A percentile compares a stretch with the other conserved stretches of the same genome.
Evolutionary conservation across 805 yeast species (phyloP).

Genomic region (Zygosaccharomyces siamensis): DNA sequence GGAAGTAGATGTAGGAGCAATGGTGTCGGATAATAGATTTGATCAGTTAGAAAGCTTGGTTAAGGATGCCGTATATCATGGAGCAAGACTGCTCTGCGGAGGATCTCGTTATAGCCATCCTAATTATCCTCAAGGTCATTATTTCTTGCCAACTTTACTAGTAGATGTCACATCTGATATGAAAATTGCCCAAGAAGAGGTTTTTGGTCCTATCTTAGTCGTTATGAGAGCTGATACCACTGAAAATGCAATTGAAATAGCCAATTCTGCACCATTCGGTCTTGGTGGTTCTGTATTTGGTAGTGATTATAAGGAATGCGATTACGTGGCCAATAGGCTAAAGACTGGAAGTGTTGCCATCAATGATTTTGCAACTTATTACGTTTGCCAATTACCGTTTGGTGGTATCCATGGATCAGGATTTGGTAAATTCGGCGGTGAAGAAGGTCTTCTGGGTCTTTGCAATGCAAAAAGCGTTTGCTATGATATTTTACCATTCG

Average conservation of each 20-base stretch:
- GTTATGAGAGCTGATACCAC: constrained; percentile 66
- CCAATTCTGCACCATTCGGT: constrained; percentile 84
- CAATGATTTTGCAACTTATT: constrained; percentile 95
- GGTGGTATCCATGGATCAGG: constrained; percentile 95
- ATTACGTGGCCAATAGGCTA: constrained; percentile 57
- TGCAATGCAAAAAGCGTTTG: constrained; percentile 86
- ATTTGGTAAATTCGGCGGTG: constrained; percentile 97
- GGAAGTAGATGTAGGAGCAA: constrained; percentile 94
- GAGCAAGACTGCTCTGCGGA: constrained; percentile 79
- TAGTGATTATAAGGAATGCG: constrained; percentile 49
- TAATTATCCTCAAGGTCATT: constrained; percentile 91
- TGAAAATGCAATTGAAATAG: constrained; percentile 65
- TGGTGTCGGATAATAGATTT: constrained; percentile 76
- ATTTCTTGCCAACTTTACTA: constrained; percentile 83
- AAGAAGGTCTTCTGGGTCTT: constrained; percentile 88
- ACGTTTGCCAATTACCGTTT: constrained; percentile 93
- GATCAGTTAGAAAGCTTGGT: constrained; percentile 61
- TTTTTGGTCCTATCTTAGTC: constrained; percentile 88
- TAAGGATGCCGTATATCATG: constrained; percentile 65
- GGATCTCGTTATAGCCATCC: constrained; percentile 82
- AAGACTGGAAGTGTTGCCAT: constrained; percentile 91
- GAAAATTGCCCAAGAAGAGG: constrained; percentile 83
- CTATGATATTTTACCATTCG: constrained; percentile 71
- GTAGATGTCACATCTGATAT: constrained; percentile 73
- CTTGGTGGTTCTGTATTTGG: constrained; percentile 92